Conservation (phyloP, 2,329 filamentous ascomycete species). For the Penicillium sp. region DNA sequence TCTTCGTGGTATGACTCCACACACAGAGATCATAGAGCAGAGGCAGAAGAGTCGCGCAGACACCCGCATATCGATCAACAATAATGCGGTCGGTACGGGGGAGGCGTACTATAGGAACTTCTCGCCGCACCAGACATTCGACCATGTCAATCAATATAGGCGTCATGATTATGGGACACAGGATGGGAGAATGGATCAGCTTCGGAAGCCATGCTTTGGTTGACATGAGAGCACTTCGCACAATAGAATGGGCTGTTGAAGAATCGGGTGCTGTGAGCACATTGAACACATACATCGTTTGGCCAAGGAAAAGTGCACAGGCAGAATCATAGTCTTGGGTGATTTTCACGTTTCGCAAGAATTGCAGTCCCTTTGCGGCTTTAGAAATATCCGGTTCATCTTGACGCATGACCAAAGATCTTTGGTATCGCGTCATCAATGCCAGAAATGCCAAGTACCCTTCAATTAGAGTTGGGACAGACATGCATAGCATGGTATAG, state of each 20-base stretch:
- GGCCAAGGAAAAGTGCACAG: slow-evolving; percentile 29
- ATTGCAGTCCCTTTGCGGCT: slow-evolving; percentile 25
- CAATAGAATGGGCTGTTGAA: slow-evolving; percentile 29
- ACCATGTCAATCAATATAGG: slow-evolving; percentile 38
- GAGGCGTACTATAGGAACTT: slow-evolving; percentile 36
- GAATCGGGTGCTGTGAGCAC: slow-evolving; percentile 30
- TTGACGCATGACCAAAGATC: slow-evolving; percentile 23
- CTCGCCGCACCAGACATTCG: slow-evolving; percentile 34
- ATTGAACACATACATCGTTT: slow-evolving; percentile 35
- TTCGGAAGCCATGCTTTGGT: slow-evolving; percentile 31
- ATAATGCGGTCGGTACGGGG: slow-evolving; percentile 19
- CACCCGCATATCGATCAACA: slow-evolving; percentile 36
- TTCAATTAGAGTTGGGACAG: slow-evolving; percentile 21
- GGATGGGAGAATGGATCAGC: slow-evolving; percentile 27
- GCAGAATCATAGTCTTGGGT: slow-evolving; percentile 28
- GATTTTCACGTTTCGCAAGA: slow-evolving; percentile 24
- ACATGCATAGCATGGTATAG: slow-evolving; percentile 23
- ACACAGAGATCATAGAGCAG: slow-evolving; percentile 37
- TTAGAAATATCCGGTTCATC: slow-evolving; percentile 23
- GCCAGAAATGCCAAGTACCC: slow-evolving; percentile 28
- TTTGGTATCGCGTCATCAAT: slow-evolving; percentile 28
- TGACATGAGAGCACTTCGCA: slow-evolving; percentile 33
- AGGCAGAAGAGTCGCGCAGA: slow-evolving; percentile 35
- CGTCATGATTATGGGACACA: slow-evolving; percentile 33
- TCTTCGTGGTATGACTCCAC: slow-evolving; percentile 24